Evolutionary conservation across 441 rosid species (phyloP).

Genomic region (Euphorbia schlechtendalii): DNA sequence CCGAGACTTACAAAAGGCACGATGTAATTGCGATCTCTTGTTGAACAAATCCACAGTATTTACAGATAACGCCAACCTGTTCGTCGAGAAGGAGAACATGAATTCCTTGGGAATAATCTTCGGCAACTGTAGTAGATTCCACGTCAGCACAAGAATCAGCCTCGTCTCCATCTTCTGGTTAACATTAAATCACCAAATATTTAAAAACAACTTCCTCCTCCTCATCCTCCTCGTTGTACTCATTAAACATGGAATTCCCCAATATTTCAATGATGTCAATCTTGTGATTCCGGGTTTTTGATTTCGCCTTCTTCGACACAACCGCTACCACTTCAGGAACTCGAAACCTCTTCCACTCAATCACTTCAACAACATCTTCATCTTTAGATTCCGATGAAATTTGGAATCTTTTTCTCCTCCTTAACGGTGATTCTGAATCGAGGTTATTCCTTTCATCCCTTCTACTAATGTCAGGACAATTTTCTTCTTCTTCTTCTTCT

Average conservation of each 20-base stretch:
- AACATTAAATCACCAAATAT: too few species aligned
- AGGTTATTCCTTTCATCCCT: not conserved
- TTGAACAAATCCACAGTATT: slow-evolving; percentile 35
- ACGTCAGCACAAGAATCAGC: not conserved
- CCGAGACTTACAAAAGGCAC: slow-evolving; percentile 47
- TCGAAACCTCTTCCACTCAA: not conserved
- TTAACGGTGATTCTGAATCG: not conserved
- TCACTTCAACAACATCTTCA: too few species aligned
- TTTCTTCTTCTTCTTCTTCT: too few species aligned
- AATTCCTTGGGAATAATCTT: slow-evolving; percentile 33
- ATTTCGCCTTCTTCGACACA: not conserved
- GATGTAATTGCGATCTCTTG: slow-evolving; percentile 41
- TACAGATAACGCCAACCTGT: slow-evolving; percentile 57
- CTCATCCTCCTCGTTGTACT: not conserved
- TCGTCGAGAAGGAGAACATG: slow-evolving; percentile 50
- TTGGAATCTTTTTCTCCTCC: not conserved
- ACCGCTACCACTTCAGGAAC: not conserved
- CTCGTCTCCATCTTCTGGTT: slow-evolving; percentile 16
- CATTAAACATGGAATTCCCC: slow-evolving; percentile 26
- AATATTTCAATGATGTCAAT: slow-evolving; percentile 14
- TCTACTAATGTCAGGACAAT: too few species aligned
- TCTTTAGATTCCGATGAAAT: not conserved
- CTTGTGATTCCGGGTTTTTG: not conserved
- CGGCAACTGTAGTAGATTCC: not conserved
- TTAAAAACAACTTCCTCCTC: too few species aligned